Percentiles rank a stretch among this genome's conserved stretches.
Evolutionary conservation across 345 rosid genomes (phyloP).

Genomic region (Pseudoturritis turrita): DNA sequence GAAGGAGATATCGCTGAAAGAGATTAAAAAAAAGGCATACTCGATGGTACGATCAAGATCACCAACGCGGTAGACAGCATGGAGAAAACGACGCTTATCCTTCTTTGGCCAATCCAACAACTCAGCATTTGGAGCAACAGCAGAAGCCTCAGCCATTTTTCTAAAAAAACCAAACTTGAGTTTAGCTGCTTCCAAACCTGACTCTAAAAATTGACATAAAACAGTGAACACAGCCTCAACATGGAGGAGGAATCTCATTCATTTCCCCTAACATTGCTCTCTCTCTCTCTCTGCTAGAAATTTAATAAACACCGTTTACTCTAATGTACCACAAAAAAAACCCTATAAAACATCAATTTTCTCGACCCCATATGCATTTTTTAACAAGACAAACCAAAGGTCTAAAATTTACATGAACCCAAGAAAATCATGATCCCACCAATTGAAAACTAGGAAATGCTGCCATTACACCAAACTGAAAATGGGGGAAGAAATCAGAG

Average conservation of each 20-base stretch:
- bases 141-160: slow-evolving; percentile 55
- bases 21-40: slow-evolving; percentile 28
- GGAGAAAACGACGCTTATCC: slow-evolving; percentile 84
- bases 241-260: background rate
- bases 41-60: slow-evolving; percentile 87
- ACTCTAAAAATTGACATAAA: too few relatives aligned
- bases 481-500: background rate
- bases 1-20: background rate
- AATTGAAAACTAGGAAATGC: too few relatives aligned
- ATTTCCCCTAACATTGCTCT: background rate
- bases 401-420: background rate
- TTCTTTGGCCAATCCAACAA: slow-evolving; percentile 85
- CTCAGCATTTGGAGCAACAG: slow-evolving; percentile 44
- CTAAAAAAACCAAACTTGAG: background rate
- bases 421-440: background rate
- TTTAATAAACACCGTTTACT: background rate
- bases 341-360: background rate
- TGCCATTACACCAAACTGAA: background rate
- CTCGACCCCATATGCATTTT: background rate
- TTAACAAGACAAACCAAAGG: background rate
- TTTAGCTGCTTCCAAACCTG: background rate
- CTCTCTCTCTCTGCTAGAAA: background rate
- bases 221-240: slow-evolving; percentile 4
- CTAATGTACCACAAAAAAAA: background rate
- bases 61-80: slow-evolving; percentile 87